These are phyloP conservation scores for Amanita rubescens DNA, from an alignment of 768 basidiomycete species.

Conservation along the genomic window DNA sequence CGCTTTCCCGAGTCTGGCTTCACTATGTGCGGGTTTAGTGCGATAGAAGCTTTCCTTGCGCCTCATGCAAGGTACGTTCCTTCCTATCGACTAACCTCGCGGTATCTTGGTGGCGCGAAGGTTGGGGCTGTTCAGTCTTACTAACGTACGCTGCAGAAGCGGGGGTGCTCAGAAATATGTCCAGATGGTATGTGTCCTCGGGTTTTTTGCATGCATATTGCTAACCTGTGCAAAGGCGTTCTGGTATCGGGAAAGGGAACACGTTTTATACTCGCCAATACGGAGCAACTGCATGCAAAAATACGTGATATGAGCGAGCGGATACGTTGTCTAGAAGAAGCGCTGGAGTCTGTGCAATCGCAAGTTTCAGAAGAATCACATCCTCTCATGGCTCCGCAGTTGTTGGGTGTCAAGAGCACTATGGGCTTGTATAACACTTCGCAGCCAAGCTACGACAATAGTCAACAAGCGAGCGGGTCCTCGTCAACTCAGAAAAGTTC, in stretches of 20 bases:
- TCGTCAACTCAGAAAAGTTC: background rate
- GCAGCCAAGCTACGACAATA: conserved; percentile 13
- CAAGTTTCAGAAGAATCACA: conserved; percentile 30
- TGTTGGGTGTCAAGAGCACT: conserved; percentile 50
- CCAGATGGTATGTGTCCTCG: conserved; percentile 41
- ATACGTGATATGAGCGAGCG: conserved; percentile 63
- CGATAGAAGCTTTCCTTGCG: conserved; percentile 45
- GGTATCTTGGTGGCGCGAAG: background rate
- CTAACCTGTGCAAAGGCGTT: conserved; percentile 35
- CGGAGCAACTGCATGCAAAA: conserved; percentile 56
- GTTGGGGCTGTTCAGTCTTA: background rate
- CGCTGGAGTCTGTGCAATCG: conserved; percentile 29
- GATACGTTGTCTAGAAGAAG: conserved; percentile 55
- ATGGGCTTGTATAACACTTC: conserved; percentile 39
- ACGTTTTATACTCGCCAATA: conserved; percentile 61
- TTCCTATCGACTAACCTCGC: background rate
- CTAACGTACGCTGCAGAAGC: conserved; percentile 32
- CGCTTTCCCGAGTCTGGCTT: conserved; percentile 9
- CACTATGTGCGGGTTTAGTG: conserved; percentile 25
- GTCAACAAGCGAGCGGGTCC: background rate
- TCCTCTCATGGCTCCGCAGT: conserved; percentile 42
- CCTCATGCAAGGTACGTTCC: conserved; percentile 30
- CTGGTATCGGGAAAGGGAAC: conserved; percentile 62
- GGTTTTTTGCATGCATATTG: background rate
- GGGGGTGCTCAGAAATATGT: conserved; percentile 61